Evolutionary conservation across 306 rosid species (phyloP), one percentile per base, ranked within the genome.

Genomic region (Ammopiptanthus mongolicus): DNA sequence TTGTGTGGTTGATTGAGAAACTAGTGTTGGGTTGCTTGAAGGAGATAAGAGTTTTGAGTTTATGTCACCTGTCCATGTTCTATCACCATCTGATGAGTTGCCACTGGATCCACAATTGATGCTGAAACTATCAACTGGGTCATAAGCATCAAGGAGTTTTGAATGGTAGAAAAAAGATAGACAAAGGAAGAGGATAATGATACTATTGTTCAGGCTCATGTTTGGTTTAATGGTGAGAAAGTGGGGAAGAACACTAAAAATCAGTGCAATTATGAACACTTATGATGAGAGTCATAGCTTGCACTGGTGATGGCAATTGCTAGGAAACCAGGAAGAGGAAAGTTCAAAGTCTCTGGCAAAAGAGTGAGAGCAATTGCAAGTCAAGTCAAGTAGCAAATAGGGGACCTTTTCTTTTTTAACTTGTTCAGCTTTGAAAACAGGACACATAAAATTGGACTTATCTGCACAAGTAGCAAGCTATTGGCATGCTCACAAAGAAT

Each of bases 51-150:
- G 64, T 28, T 78, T 81, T 10, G 88, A 37, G 58, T 69, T 56
- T 5, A 3, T 12, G 80, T 85, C 86, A 1, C 82, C 84, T 1
- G 28, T 65, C 88, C 88, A 85, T 42, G 69, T 36, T 22, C 80
- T 75, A 12, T 44, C 55, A 0, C 55, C 77, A 2, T 63, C 84
- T 6, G 47, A 57, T 17, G 25, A 64, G 2, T 74, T 85, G 5
- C 82, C 88, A 11, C 12, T 6, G 62, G 80, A 50, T n/a, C 88
- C 88, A 60, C 86, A 85, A 1, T 6, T 78, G 84, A 82, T 23
- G 73, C 71, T 81, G 36, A 81, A 73, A 0, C 1, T 21, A 7
- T 63, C 86, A 6, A 5, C 19, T 7, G 88, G 83, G 23, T 8
- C 39, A 29, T 81, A 84, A 3, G 87, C 80, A 46, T 77, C 31